Base-by-base conservation (phyloP, 352 stramenopile species). In the Stramenopiles sp. region DNA sequence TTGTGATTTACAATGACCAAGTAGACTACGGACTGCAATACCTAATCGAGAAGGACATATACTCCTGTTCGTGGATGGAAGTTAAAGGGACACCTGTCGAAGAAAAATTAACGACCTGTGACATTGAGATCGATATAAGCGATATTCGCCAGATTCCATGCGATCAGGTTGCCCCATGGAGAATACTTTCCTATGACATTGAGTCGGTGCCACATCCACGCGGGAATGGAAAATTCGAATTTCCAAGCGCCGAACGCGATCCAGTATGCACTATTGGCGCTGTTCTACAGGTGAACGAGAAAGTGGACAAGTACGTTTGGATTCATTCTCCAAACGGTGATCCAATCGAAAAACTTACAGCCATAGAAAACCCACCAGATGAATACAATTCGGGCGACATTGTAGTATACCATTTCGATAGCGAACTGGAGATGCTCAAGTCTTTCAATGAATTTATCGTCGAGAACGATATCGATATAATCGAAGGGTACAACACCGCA, bases 211-310 rank as follows among this genome's bases (percentile, higher is more conserved):
- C 43, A 18, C 43, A 53, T 53, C 43, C 43, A 53, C 12, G 12
- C 12, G 43, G 43, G 43, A 53, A 53, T 53, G 43, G 43, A 18
- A 53, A 53, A 25, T 53, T 53, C 43, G 12, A 53, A 25, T 53
- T 53, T 53, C 43, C 43, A 25, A 25, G 25, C 12, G 43, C 43
- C 12, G 12, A 53, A 12, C 43, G 25, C 12, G 43, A 53, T 53
- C 43, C 43, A 53, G 43, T 53, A 53, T 53, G 43, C 25, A 53
- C 43, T n/a, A n/a, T n/a, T n/a, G n/a, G n/a, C n/a, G n/a, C n/a
- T n/a, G n/a, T n/a, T n/a, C n/a, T n/a, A n/a, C n/a, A n/a, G n/a
- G n/a, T n/a, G n/a, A n/a, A n/a, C n/a, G n/a, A n/a, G n/a, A n/a
- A n/a, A n/a, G n/a, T n/a, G n/a, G n/a, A n/a, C n/a, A n/a, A n/a